Base-by-base conservation (phyloP, 2,329 filamentous ascomycete genomes). In the Penicillium sp. region DNA sequence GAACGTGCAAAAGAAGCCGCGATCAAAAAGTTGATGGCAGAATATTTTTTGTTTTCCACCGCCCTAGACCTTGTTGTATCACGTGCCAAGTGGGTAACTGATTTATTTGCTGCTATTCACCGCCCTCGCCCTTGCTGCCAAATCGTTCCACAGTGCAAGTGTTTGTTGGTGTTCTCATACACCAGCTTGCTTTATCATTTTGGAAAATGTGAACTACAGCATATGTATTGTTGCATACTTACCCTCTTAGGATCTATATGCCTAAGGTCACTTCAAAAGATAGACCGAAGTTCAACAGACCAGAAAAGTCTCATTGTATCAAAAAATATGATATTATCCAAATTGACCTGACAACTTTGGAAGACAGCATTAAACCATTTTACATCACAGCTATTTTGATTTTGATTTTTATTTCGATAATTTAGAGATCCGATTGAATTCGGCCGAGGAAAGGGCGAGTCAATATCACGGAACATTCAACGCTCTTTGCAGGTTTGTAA, bases 401-500 rank as follows among this genome's bases (percentile, higher is more conserved):
- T 20, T 16, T 10, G 2, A 45, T 10, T 13, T 31, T 45, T 2
- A 31, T 16, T 11, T 34, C 2, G 7, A 5, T 3, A 7, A n/a
- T 34, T 24, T 37, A 16, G 16, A 49, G 16, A 29, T 14, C 7
- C 11, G 14, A 22, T 1, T 2, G 2, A 24, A 34, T 24, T 13
- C 5, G 1, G 29, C 11, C 5, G 4, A 46, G 31, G 16, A 34
- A 34, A n/a, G 5, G 5, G 5, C 2, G 5, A 3, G 8, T 34
- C 10, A 46, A 24, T 46, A 52, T 29, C 20, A 29, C 3, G 7
- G 26, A 31, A 24, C 4, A 24, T 22, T 16, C 18, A 66, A 50
- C 26, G 62, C 68, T 6, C 54, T 61, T 29, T 71, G 79, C 61
- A 88, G 74, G 31, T 79, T 79, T 53, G 71, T 71, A 69, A 90